Percentiles rank a stretch among this genome's conserved stretches.
These are phyloP conservation scores for Dipodascopsis uninucleata DNA, from an alignment of 805 yeast species.

Conservation along the genomic window DNA sequence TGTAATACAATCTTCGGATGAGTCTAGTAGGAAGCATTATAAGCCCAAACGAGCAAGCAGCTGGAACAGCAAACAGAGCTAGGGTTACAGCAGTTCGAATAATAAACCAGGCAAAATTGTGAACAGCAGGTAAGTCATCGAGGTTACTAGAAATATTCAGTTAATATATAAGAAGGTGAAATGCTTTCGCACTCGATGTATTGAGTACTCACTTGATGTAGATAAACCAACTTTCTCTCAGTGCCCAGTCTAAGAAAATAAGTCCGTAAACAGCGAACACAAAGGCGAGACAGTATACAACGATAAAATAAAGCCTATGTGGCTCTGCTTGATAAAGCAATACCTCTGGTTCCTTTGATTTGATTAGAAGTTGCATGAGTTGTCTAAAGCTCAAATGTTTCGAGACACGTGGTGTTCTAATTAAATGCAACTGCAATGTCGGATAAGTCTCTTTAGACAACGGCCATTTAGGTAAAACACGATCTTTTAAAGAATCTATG, in stretches of 20 bases:
- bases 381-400: constrained; percentile 53
- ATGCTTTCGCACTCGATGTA: constrained; percentile 6
- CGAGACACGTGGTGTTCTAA: constrained; percentile 62
- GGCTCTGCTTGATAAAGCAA: constrained; percentile 80
- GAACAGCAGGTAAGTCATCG: constrained; percentile 42
- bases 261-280: constrained; percentile 68
- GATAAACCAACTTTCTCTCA: constrained; percentile 38
- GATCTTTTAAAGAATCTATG: constrained; percentile 15
- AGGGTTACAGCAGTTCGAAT: constrained; percentile 40
- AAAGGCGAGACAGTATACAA: constrained; percentile 64
- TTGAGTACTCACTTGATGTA: constrained; percentile 9
- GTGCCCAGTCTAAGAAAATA: constrained; percentile 54
- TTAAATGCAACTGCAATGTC: constrained; percentile 24
- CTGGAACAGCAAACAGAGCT: constrained; percentile 42
- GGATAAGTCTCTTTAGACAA: constrained; percentile 27
- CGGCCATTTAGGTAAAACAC: constrained; percentile 30
- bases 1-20: constrained; percentile 69
- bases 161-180: not conserved
- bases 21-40: constrained; percentile 64
- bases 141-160: constrained; percentile 37
- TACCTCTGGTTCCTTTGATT: constrained; percentile 57
- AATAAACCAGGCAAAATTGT: constrained; percentile 39
- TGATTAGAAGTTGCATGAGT: constrained; percentile 54
- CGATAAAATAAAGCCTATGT: constrained; percentile 68
- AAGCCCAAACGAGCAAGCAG: constrained; percentile 41